Percentiles rank a stretch among this genome's conserved stretches.
Conservation (phyloP, 73 alveolate genomes). For the Breviolum minutum region DNA sequence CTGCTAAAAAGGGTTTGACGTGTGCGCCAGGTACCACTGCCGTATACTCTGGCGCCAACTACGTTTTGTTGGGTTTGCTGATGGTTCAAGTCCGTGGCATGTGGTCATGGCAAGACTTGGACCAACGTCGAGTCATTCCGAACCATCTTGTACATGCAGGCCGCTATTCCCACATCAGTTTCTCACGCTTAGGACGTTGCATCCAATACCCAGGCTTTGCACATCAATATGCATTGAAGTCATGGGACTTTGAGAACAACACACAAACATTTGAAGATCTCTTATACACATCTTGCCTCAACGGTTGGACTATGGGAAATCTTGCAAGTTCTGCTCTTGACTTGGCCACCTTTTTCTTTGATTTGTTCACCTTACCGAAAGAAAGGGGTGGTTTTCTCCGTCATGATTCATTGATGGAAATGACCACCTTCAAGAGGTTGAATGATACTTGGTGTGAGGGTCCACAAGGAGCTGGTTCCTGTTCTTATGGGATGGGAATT, state of each 20-base stretch:
- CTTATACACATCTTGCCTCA: slow-evolving; percentile 46
- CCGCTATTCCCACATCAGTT: slow-evolving; percentile 75
- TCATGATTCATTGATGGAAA: neutral
- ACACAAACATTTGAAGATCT: slow-evolving; percentile 24
- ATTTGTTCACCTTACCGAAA: slow-evolving; percentile 41
- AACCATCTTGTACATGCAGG: slow-evolving; percentile 17
- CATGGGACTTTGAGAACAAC: slow-evolving; percentile 14
- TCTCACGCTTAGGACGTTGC: slow-evolving; percentile 46
- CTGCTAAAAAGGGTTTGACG: slow-evolving; percentile 28
- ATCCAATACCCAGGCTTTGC: slow-evolving; percentile 65
- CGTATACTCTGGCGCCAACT: slow-evolving; percentile 74
- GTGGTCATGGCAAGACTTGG: slow-evolving; percentile 81
- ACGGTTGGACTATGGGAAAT: slow-evolving; percentile 94
- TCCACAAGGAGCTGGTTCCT: slow-evolving; percentile 49
- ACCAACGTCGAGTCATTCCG: slow-evolving; percentile 56
- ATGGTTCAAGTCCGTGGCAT: slow-evolving; percentile 28
- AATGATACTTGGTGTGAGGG: slow-evolving; percentile 79
- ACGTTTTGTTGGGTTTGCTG: slow-evolving; percentile 58
- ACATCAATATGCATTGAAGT: slow-evolving; percentile 62
- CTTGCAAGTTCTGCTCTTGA: slow-evolving; percentile 66
- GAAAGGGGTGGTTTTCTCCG: slow-evolving; percentile 50
- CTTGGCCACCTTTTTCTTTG: slow-evolving; percentile 85
- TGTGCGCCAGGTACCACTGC: slow-evolving; percentile 40
- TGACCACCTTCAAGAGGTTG: slow-evolving; percentile 33
- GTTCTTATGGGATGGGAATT: slow-evolving; percentile 76